Evolutionary conservation across 495 filamentous ascomycete genomes (phyloP).

Genomic region (Talaromyces proteolyticus): DNA sequence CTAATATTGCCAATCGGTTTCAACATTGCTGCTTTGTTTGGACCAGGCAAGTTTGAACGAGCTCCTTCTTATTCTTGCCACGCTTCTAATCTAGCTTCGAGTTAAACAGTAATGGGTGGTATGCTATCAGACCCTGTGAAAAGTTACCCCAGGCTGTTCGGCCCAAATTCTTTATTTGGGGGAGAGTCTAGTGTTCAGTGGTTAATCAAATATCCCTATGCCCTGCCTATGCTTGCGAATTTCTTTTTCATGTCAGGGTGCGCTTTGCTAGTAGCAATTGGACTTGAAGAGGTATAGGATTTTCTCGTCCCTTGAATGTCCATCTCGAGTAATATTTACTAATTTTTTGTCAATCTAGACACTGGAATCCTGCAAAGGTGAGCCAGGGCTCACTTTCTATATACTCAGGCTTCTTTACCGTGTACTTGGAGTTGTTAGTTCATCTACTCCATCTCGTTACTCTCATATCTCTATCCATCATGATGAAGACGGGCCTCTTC

Average conservation of each 20-base stretch:
- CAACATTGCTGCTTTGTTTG: slow-evolving; percentile 72
- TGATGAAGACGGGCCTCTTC: slow-evolving; percentile 32
- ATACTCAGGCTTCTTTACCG: slow-evolving; percentile 25
- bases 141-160: slow-evolving; percentile 63
- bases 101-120: slow-evolving; percentile 53
- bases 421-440: slow-evolving; percentile 14
- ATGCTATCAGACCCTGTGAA: slow-evolving; percentile 68
- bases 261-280: slow-evolving; percentile 51
- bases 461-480: slow-evolving; percentile 33
- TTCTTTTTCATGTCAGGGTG: slow-evolving; percentile 56
- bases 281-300: slow-evolving; percentile 61
- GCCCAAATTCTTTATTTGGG: slow-evolving; percentile 45
- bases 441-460: slow-evolving; percentile 26
- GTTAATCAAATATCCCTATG: slow-evolving; percentile 65
- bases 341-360: slow-evolving; percentile 19
- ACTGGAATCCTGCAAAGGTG: slow-evolving; percentile 36
- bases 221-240: slow-evolving; percentile 69
- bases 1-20: slow-evolving; percentile 69
- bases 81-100: slow-evolving; percentile 9
- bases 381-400: slow-evolving; percentile 32
- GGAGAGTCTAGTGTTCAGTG: slow-evolving; percentile 52
- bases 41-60: slow-evolving; percentile 43
- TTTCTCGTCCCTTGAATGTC: neutral
- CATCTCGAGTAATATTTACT: neutral
- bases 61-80: neutral